These are phyloP conservation scores for Aspergillus sp. DNA, from an alignment of 2,329 filamentous ascomycete species.

Conservation along the genomic window DNA sequence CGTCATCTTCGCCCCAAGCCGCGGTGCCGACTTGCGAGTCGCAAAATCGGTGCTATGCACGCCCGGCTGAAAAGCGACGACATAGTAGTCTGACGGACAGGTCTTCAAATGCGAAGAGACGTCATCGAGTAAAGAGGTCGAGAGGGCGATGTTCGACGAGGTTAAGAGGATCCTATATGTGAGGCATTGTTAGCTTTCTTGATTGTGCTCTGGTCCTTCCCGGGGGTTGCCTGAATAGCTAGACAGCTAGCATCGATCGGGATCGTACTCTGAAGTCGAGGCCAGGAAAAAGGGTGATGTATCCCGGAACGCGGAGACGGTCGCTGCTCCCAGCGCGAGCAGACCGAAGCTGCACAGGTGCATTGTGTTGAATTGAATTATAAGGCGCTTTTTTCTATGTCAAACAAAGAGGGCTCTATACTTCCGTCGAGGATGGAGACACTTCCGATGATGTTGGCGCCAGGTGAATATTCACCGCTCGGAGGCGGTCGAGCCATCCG, in stretches of 20 bases:
- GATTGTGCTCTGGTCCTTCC: neutral
- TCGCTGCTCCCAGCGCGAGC: slow-evolving; percentile 47
- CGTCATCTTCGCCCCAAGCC: slow-evolving; percentile 45
- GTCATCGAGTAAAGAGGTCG: slow-evolving; percentile 35
- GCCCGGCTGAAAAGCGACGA: slow-evolving; percentile 70
- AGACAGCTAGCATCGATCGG: neutral
- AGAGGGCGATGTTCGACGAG: slow-evolving; percentile 37
- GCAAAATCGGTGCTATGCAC: slow-evolving; percentile 62
- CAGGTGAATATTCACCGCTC: slow-evolving; percentile 20
- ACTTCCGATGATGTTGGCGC: slow-evolving; percentile 19
- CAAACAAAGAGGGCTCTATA: too few relatives aligned
- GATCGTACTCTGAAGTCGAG: slow-evolving; percentile 68
- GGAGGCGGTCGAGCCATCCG: slow-evolving; percentile 29
- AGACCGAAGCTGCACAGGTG: slow-evolving; percentile 36
- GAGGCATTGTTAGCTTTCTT: slow-evolving; percentile 18
- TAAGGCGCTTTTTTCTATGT: too few relatives aligned
- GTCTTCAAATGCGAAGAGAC: slow-evolving; percentile 45
- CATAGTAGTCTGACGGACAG: slow-evolving; percentile 68
- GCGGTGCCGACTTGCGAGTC: slow-evolving; percentile 44
- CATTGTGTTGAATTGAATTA: slow-evolving; percentile 27
- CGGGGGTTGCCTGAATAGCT: too few relatives aligned
- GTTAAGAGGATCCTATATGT: slow-evolving; percentile 29
- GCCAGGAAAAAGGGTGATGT: slow-evolving; percentile 84
- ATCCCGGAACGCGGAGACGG: slow-evolving; percentile 67
- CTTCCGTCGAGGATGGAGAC: neutral